phyloP scores from a whole-genome alignment of 805 yeast species.

The Tetrapisispora taiwanensis region DNA sequence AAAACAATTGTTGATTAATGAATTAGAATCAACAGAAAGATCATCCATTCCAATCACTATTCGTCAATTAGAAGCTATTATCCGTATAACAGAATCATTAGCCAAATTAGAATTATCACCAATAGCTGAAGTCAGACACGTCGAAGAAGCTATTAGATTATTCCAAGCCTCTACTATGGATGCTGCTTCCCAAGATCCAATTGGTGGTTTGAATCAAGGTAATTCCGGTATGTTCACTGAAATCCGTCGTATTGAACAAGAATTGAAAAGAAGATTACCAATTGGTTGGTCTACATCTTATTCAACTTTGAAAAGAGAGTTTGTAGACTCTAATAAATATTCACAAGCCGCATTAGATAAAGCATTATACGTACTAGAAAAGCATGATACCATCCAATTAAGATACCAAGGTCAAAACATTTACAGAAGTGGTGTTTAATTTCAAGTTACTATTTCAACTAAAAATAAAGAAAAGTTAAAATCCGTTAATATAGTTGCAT shows the following conservation, averaged over 20 bases:
- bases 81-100: constrained; percentile 87
- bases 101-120: constrained; percentile 82
- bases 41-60: constrained; percentile 95
- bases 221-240: constrained; percentile 58
- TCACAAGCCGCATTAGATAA: constrained; percentile 67
- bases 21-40: constrained; percentile 71
- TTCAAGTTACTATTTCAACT: not conserved
- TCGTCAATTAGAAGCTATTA: constrained; percentile 94
- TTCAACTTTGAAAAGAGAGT: constrained; percentile 71
- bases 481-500: not conserved
- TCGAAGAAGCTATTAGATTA: constrained; percentile 87
- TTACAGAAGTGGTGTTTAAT: constrained; percentile 59
- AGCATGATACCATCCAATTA: constrained; percentile 79
- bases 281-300: constrained; percentile 94
- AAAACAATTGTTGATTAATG: constrained; percentile 70
- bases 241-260: constrained; percentile 70
- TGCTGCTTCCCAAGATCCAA: constrained; percentile 53
- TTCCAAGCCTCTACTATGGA: constrained; percentile 97
- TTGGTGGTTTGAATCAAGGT: constrained; percentile 40
- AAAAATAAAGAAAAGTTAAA: too few species aligned
- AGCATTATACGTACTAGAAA: constrained; percentile 71
- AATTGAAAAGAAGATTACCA: constrained; percentile 81
- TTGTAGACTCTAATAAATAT: constrained; percentile 55
- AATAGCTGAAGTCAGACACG: constrained; percentile 79
- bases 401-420: constrained; percentile 80